These are phyloP conservation scores for Sporothrix globosa DNA, from an alignment of 2,329 filamentous ascomycete genomes.

Conservation along the genomic window DNA sequence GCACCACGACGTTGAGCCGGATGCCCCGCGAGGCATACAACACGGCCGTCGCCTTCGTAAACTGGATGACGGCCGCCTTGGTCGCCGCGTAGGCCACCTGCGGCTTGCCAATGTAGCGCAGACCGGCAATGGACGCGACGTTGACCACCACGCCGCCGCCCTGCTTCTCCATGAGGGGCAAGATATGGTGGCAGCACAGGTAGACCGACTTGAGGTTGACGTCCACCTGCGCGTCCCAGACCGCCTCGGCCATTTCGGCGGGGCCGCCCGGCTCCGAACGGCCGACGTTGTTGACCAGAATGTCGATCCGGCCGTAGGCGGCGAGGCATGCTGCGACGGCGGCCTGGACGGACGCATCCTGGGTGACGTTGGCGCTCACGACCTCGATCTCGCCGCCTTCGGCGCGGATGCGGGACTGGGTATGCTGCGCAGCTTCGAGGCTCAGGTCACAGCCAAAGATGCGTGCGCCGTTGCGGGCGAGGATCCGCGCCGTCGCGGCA, in stretches of 20 bases:
- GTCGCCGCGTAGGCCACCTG: conserved; percentile 25
- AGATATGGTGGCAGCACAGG: conserved; percentile 13
- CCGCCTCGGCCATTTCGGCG: conserved; percentile 17
- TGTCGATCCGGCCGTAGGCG: conserved; percentile 16
- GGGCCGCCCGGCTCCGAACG: conserved; percentile 24
- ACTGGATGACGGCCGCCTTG: conserved; percentile 23
- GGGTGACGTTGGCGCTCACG: conserved; percentile 17
- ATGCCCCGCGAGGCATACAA: background rate
- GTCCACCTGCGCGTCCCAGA: conserved; percentile 24
- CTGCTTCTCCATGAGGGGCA: conserved; percentile 4
- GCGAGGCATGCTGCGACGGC: conserved; percentile 19
- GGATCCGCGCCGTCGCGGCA: conserved; percentile 19
- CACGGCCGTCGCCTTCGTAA: conserved; percentile 21
- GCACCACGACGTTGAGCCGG: background rate
- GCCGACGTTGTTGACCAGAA: conserved; percentile 28
- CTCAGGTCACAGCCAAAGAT: conserved; percentile 25
- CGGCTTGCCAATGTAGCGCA: conserved; percentile 26
- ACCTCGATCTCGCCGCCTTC: conserved; percentile 24
- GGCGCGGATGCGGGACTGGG: conserved; percentile 9
- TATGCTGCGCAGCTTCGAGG: conserved; percentile 13
- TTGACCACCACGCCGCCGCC: conserved; percentile 5
- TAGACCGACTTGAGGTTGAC: conserved; percentile 27
- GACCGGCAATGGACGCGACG: conserved; percentile 17
- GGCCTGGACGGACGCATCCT: conserved; percentile 17
- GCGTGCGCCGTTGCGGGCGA: conserved; percentile 19